Percentiles rank a stretch among this genome's conserved stretches.
Evolutionary conservation across 164 flowering plant genomes (phyloP).

Genomic region (Echeveria elegans): DNA sequence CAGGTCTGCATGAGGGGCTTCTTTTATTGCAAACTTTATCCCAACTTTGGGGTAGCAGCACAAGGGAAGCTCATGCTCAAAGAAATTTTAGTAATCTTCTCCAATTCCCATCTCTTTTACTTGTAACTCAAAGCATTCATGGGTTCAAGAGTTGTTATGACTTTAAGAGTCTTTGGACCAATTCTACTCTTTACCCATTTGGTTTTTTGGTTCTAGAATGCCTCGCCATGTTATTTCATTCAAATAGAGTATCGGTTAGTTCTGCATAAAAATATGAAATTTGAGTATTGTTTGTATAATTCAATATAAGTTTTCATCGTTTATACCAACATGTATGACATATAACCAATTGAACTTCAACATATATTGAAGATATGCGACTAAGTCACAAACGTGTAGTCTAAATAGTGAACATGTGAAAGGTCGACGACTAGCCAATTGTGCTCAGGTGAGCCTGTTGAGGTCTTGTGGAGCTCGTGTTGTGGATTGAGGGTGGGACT

Average conservation of each 20-base stretch:
- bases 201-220: not conserved
- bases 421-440: not conserved
- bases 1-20: slow-evolving; percentile 1
- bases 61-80: slow-evolving; percentile 2
- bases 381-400: not conserved
- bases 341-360: not conserved
- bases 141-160: slow-evolving; percentile 4
- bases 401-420: not conserved
- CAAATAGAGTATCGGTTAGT: too few species aligned
- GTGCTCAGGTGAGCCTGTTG: not conserved
- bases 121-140: slow-evolving; percentile 1
- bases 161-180: not conserved
- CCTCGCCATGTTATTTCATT: not conserved
- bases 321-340: not conserved
- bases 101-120: slow-evolving; percentile 5
- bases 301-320: too few species aligned
- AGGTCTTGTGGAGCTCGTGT: slow-evolving; percentile 6
- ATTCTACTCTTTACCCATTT: not conserved
- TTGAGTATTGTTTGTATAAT: too few species aligned
- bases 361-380: not conserved
- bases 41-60: not conserved
- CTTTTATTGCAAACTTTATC: not conserved
- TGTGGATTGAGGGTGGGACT: not conserved
- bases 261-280: too few species aligned
- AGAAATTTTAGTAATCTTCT: not conserved